phyloP scores from a whole-genome alignment of 768 basidiomycete genomes.

The Mycena latifolia region DNA sequence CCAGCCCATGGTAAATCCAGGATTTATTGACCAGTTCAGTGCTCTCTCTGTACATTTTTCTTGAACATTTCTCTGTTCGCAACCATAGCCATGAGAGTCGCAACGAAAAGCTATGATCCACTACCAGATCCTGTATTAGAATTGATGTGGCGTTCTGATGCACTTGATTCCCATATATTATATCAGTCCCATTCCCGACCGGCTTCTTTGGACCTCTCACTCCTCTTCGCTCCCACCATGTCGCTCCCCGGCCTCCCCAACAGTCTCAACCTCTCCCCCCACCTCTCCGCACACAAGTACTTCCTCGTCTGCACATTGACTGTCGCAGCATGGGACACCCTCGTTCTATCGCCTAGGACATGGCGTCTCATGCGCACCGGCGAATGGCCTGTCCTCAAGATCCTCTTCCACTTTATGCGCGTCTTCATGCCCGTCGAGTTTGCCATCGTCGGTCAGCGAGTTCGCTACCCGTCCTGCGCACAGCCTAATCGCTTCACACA shows the following conservation, averaged over 20 bases:
- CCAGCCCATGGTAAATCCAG: no score
- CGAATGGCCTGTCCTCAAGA: conserved; percentile 84
- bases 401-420: conserved; percentile 80
- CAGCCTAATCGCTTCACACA: conserved; percentile 41
- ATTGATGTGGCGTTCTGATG: no score
- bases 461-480: background rate
- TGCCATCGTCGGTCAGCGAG: conserved; percentile 72
- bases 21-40: no score
- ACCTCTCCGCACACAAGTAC: conserved; percentile 89
- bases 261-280: conserved; percentile 81
- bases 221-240: background rate
- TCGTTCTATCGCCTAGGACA: conserved; percentile 84
- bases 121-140: no score
- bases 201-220: no score
- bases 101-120: no score
- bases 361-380: conserved; percentile 76
- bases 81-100: no score
- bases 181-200: no score
- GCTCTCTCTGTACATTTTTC: no score
- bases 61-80: no score
- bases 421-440: conserved; percentile 87
- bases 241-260: conserved; percentile 59
- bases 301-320: conserved; percentile 92
- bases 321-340: conserved; percentile 90
- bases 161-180: no score